Conservation (phyloP, 306 rosid genomes). For the Alnus glutinosa region DNA sequence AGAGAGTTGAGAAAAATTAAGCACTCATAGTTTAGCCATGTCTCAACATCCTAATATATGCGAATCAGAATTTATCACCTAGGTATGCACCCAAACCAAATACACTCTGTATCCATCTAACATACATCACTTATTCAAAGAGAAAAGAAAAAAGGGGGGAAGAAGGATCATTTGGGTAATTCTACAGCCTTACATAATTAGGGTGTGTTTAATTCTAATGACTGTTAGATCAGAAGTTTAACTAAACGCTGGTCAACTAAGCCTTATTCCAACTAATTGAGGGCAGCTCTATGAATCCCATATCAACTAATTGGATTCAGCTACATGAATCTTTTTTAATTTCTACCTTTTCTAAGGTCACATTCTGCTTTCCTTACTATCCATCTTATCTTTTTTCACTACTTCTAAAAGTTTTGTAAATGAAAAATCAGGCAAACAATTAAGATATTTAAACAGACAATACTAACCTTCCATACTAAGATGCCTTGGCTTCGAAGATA, state of each 20-base stretch:
- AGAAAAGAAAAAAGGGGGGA: too few species aligned
- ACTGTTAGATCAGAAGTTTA: background rate
- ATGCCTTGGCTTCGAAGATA: constrained; percentile 80
- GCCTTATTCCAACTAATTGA: background rate
- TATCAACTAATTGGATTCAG: background rate
- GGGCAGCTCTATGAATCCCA: background rate
- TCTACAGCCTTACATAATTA: background rate
- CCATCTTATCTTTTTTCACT: background rate
- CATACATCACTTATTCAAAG: background rate
- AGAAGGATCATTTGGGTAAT: too few species aligned
- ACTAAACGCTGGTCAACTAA: background rate
- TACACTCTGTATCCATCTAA: background rate
- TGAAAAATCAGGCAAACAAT: constrained; percentile 11
- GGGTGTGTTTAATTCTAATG: background rate
- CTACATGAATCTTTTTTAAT: too few species aligned
- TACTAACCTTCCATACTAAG: constrained; percentile 94
- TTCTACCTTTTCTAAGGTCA: background rate
- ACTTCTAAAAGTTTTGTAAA: background rate
- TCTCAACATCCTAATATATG: constrained; percentile 9
- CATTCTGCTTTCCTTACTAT: background rate
- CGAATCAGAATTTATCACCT: constrained; percentile 3
- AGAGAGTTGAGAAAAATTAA: background rate
- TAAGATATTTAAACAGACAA: background rate
- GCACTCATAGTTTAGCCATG: constrained; percentile 8
- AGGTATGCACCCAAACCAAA: background rate